phyloP scores from a whole-genome alignment of 768 basidiomycete species.

The Cystobasidium ongulense region DNA sequence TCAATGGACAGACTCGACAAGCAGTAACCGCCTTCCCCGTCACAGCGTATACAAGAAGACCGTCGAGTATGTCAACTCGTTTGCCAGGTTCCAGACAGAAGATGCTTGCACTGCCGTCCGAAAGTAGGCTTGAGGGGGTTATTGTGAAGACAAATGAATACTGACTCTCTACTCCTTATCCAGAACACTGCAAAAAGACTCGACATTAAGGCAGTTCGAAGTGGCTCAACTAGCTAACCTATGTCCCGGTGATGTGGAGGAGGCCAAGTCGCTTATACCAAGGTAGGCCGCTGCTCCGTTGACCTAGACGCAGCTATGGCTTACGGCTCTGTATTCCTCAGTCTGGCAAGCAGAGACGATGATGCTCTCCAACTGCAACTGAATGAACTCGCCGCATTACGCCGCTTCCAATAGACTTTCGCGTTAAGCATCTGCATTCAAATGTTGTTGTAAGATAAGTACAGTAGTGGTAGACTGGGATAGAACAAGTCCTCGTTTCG shows the following conservation, averaged over 20 bases:
- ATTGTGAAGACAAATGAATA: neutral
- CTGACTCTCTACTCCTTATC: neutral
- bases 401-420: constrained; percentile 42
- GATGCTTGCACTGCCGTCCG: constrained; percentile 73
- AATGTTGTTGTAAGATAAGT: too few relatives aligned
- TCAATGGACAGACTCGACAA: neutral
- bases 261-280: constrained; percentile 82
- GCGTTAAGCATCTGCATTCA: too few relatives aligned
- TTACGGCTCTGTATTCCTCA: constrained; percentile 44
- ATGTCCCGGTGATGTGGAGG: constrained; percentile 77
- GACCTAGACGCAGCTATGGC: too few relatives aligned
- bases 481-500: too few relatives aligned
- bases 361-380: constrained; percentile 71
- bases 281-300: constrained; percentile 53
- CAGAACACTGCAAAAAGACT: constrained; percentile 70
- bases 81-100: constrained; percentile 78
- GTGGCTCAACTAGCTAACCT: constrained; percentile 86
- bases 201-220: constrained; percentile 76
- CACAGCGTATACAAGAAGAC: constrained; percentile 85
- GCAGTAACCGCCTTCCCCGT: neutral
- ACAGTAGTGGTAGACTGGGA: too few relatives aligned
- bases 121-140: constrained; percentile 54
- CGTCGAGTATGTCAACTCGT: constrained; percentile 80
- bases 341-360: constrained; percentile 79
- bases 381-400: constrained; percentile 80